These are phyloP conservation scores for Stereum hirsutum DNA, from an alignment of 1,284 basidiomycete genomes.

Conservation along the genomic window DNA sequence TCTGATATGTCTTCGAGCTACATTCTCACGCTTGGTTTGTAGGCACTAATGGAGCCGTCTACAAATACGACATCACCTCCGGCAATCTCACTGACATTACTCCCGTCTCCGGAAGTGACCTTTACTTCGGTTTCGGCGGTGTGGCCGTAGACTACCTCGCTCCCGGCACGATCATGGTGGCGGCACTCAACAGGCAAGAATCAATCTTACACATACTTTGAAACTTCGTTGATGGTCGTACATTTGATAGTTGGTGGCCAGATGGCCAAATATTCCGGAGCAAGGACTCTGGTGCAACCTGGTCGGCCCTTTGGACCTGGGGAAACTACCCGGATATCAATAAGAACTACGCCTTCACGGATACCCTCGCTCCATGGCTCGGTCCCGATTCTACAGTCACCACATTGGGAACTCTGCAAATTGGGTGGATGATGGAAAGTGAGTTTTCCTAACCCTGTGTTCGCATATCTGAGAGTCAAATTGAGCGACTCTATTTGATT, in stretches of 20 bases:
- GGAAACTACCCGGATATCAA: conserved; percentile 35
- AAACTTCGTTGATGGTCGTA: too few relatives aligned
- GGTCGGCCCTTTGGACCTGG: conserved; percentile 53
- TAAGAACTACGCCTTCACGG: conserved; percentile 45
- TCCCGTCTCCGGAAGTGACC: conserved; percentile 26
- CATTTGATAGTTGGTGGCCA: conserved; percentile 47
- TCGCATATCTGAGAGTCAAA: too few relatives aligned
- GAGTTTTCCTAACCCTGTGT: too few relatives aligned
- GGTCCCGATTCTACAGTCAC: conserved; percentile 36
- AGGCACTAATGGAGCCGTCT: conserved; percentile 26
- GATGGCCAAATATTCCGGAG: conserved; percentile 63
- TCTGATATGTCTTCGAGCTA: too few relatives aligned
- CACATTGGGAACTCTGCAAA: conserved; percentile 25
- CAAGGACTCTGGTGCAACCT: conserved; percentile 41
- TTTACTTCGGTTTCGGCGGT: conserved; percentile 47
- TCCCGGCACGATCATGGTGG: conserved; percentile 59
- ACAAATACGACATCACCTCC: conserved; percentile 38
- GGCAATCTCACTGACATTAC: conserved; percentile 36
- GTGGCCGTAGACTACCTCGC: conserved; percentile 48
- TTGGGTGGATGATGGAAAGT: conserved; percentile 45
- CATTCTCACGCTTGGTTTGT: too few relatives aligned
- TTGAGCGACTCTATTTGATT: too few relatives aligned
- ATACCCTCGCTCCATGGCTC: conserved; percentile 48
- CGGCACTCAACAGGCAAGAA: conserved; percentile 17
- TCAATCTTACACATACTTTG: too few relatives aligned